These are phyloP conservation scores for Penicillium sp. DNA, from an alignment of 2,329 filamentous ascomycete species.

Conservation along the genomic window DNA sequence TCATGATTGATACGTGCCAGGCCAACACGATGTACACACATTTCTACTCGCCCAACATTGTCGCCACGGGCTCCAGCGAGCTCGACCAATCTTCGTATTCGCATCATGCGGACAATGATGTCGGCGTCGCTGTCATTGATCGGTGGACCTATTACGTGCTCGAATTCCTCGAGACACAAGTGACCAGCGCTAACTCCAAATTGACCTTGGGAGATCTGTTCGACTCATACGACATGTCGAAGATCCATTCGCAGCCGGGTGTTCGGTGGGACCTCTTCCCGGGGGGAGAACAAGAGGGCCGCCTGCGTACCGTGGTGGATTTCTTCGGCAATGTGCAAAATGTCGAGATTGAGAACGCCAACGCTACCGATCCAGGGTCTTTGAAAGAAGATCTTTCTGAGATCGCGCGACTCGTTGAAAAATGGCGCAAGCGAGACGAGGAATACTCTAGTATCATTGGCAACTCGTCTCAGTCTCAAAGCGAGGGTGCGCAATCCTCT, in stretches of 20 bases:
- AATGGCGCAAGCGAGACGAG: conserved; percentile 48
- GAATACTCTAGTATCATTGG: conserved; percentile 36
- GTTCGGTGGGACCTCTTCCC: conserved; percentile 94
- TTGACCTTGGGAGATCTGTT: conserved; percentile 92
- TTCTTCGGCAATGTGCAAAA: conserved; percentile 99
- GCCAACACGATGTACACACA: conserved; percentile 99
- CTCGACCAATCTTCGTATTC: conserved; percentile 96
- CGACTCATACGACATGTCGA: conserved; percentile 90
- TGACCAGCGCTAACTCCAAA: conserved; percentile 82
- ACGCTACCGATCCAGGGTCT: conserved; percentile 55
- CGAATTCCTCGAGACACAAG: conserved; percentile 90
- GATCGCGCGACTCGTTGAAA: conserved; percentile 66
- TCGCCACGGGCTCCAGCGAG: conserved; percentile 94
- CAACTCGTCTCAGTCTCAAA: conserved; percentile 24
- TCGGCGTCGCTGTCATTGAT: conserved; percentile 97
- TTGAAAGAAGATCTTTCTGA: conserved; percentile 73
- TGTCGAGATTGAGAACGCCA: conserved; percentile 77
- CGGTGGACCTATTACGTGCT: conserved; percentile 98
- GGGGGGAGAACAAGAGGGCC: conserved; percentile 75
- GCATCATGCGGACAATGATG: conserved; percentile 96
- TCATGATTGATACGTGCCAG: conserved; percentile 99
- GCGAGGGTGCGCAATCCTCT: conserved; percentile 18
- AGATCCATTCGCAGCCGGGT: conserved; percentile 91
- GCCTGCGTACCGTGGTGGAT: conserved; percentile 84
- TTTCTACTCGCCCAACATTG: conserved; percentile 97